phyloP scores from a whole-genome alignment of 345 rosid genomes.

The Lepidium sativum region DNA sequence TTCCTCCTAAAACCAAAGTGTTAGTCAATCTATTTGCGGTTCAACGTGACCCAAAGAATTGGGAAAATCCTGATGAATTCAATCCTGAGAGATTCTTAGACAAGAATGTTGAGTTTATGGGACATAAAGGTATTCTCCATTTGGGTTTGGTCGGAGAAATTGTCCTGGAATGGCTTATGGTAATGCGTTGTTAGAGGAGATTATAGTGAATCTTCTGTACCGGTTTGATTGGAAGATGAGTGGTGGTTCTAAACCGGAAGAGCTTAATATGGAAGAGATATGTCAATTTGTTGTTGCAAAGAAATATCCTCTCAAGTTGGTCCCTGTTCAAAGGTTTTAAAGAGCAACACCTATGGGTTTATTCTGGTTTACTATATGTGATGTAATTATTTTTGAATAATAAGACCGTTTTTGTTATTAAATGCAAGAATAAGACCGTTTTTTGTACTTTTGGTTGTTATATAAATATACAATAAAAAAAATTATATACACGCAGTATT shows the following conservation, averaged over 20 bases:
- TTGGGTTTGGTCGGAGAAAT: constrained; percentile 24
- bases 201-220: constrained; percentile 9
- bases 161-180: constrained; percentile 22
- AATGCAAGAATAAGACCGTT: too few species aligned
- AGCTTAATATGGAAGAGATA: constrained; percentile 14
- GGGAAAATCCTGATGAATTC: constrained; percentile 22
- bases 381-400: too few species aligned
- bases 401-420: too few species aligned
- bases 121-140: constrained; percentile 13
- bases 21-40: constrained; percentile 13
- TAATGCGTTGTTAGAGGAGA: constrained; percentile 2
- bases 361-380: too few species aligned
- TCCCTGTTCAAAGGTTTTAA: not conserved
- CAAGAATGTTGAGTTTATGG: constrained; percentile 10
- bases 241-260: constrained; percentile 13
- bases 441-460: too few species aligned
- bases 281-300: constrained; percentile 14
- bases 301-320: constrained; percentile 27
- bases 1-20: constrained; percentile 14
- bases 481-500: too few species aligned
- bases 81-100: constrained; percentile 16
- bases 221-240: constrained; percentile 21
- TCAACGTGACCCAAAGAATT: constrained; percentile 16
- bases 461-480: too few species aligned
- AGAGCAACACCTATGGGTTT: not conserved